Evolutionary conservation across 768 basidiomycete species (phyloP).

Genomic region (Lyophyllum semitale): DNA sequence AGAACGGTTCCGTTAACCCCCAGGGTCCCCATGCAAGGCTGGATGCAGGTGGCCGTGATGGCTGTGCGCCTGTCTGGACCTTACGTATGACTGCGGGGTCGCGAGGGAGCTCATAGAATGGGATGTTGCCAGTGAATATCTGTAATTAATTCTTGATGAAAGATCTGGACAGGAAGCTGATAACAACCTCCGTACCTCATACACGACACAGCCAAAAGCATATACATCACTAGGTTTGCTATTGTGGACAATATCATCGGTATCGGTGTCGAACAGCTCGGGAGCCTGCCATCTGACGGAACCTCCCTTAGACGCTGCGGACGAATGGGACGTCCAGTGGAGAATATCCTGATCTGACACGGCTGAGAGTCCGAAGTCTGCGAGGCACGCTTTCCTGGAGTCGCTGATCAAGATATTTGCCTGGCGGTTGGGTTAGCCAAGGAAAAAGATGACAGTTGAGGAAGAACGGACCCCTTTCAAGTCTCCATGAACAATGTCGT

Average conservation of each 20-base stretch:
- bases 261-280: constrained; percentile 17
- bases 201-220: constrained; percentile 1
- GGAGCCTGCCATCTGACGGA: constrained; percentile 24
- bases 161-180: background rate
- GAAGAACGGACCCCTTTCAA: constrained; percentile 38
- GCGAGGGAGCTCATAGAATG: constrained; percentile 20
- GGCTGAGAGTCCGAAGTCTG: constrained; percentile 8
- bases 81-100: constrained; percentile 19
- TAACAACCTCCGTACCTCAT: background rate
- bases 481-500: constrained; percentile 44
- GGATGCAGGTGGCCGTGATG: constrained; percentile 10
- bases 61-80: constrained; percentile 16
- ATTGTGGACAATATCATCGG: constrained; percentile 9
- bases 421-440: constrained; percentile 2
- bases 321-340: constrained; percentile 14
- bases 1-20: constrained; percentile 4
- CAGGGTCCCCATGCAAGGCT: constrained; percentile 2
- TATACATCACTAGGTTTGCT: constrained; percentile 3
- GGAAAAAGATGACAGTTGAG: background rate
- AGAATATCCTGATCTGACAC: constrained; percentile 16
- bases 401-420: constrained; percentile 24
- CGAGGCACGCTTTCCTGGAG: constrained; percentile 18
- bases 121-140: constrained; percentile 22
- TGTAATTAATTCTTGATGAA: background rate
- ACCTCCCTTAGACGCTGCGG: constrained; percentile 13